Percentiles rank a stretch among this genome's conserved stretches.
These are phyloP conservation scores for Allomyces macrogynus DNA, from an alignment of 192 early-diverging fungal genomes.

Conservation along the genomic window DNA sequence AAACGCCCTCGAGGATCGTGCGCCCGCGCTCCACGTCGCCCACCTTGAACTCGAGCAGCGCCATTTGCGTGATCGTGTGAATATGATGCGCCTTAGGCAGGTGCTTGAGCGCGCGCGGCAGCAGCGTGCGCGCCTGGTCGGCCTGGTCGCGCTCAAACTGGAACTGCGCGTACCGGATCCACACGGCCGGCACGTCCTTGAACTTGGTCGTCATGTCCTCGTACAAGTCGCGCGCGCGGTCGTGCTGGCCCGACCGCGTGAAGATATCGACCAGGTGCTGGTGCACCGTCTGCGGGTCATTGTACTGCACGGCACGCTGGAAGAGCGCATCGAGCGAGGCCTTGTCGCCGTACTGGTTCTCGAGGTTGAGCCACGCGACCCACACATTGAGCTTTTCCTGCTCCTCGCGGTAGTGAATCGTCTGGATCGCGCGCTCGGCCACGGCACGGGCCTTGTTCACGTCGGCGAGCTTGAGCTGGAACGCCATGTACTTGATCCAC, in stretches of 20 bases:
- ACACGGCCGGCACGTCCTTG: constrained; percentile 71
- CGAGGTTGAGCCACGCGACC: constrained; percentile 87
- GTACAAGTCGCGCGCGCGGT: constrained; percentile 47
- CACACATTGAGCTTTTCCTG: constrained; percentile 96
- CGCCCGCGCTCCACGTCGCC: constrained; percentile 93
- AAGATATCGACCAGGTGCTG: constrained; percentile 76
- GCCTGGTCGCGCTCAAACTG: constrained; percentile 49
- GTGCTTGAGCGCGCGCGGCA: constrained; percentile 56
- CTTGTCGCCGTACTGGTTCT: constrained; percentile 78
- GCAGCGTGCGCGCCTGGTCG: constrained; percentile 55
- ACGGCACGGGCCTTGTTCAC: constrained; percentile 78
- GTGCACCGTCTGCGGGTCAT: constrained; percentile 80
- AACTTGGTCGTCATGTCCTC: constrained; percentile 65
- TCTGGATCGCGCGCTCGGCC: constrained; percentile 83
- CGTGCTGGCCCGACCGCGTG: constrained; percentile 55
- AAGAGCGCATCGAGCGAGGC: constrained; percentile 62
- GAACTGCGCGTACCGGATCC: constrained; percentile 69
- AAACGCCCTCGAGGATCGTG: constrained; percentile 90
- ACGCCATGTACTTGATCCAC: constrained; percentile 99
- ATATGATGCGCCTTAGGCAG: constrained; percentile 90
- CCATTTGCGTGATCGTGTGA: constrained; percentile 87
- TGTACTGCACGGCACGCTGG: constrained; percentile 60
- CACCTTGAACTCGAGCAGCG: constrained; percentile 89
- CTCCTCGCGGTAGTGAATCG: constrained; percentile 75
- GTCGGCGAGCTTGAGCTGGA: constrained; percentile 83